Conservation (phyloP, 169 alveolate genomes). For the Pseudocohnilembus persalinus region DNA sequence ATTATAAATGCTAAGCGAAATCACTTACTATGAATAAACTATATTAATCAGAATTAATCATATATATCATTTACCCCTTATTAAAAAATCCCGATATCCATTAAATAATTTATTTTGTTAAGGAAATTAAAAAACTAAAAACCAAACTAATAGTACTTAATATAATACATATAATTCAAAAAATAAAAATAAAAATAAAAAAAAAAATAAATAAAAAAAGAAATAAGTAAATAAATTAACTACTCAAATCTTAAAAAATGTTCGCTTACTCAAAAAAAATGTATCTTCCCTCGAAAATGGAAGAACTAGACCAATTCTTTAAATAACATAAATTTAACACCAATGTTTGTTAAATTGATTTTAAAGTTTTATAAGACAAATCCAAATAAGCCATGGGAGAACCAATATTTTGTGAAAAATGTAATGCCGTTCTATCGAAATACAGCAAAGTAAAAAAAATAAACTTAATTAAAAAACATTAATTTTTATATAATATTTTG, state of each 20-base stretch:
- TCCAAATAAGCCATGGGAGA: conserved; percentile 37
- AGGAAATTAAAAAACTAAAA: too few relatives aligned
- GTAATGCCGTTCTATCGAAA: conserved; percentile 40
- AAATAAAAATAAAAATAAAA: too few relatives aligned
- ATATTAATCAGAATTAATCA: too few relatives aligned
- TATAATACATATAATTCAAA: too few relatives aligned
- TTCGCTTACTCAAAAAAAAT: neutral
- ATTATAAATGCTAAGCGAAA: too few relatives aligned
- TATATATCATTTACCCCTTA: too few relatives aligned
- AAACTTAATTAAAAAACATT: neutral
- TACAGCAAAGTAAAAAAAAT: neutral
- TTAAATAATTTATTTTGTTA: too few relatives aligned
- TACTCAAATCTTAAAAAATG: neutral
- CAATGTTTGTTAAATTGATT: neutral
- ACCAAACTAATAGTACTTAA: neutral
- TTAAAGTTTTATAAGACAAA: neutral
- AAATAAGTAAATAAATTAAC: neutral
- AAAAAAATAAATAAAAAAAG: too few relatives aligned
- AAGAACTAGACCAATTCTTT: neutral
- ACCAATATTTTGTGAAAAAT: conserved; percentile 44
- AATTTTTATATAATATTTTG: neutral
- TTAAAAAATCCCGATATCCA: too few relatives aligned
- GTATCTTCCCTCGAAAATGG: neutral
- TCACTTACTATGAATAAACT: too few relatives aligned
- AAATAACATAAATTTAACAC: neutral